Evolutionary conservation across 352 stramenopile species (phyloP).

Genomic region (Globisporangium iwayamae): DNA sequence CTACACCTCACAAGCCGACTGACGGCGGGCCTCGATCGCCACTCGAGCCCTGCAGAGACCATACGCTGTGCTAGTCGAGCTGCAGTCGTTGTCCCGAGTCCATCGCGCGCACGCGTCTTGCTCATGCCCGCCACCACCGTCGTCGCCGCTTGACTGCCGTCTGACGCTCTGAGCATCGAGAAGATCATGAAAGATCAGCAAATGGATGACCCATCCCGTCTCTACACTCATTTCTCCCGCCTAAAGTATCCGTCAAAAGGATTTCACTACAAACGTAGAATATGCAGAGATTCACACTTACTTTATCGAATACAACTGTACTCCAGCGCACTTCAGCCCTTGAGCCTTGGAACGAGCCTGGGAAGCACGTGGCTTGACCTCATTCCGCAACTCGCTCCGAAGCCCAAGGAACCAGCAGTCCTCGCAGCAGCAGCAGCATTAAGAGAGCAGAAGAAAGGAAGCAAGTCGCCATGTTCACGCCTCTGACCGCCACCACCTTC

Average conservation of each 20-base stretch:
- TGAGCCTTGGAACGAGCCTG: not conserved
- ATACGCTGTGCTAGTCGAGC: no score
- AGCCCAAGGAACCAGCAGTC: constrained; percentile 4
- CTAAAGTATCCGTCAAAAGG: not conserved
- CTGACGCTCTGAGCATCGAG: not conserved
- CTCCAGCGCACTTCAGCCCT: not conserved
- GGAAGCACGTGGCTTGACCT: not conserved
- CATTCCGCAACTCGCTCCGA: constrained; percentile 10
- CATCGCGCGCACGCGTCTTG: not conserved
- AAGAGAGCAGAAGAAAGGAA: not conserved
- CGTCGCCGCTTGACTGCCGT: not conserved
- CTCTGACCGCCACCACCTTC: constrained; percentile 7
- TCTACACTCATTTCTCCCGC: not conserved
- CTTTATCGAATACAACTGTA: not conserved
- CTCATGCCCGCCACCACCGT: not conserved
- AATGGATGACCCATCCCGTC: not conserved
- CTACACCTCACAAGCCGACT: no score
- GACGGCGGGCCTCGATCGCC: no score
- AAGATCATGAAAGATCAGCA: constrained; percentile 6
- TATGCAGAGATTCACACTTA: not conserved
- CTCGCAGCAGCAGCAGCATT: not conserved
- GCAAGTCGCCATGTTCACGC: constrained; percentile 6
- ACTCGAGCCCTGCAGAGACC: no score
- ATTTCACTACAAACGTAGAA: not conserved
- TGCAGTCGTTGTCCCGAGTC: no score